Percentiles rank a stretch among this genome's conserved stretches.
phyloP scores from a whole-genome alignment of 108 stramenopile species.

The Discostella pseudostelligera region DNA sequence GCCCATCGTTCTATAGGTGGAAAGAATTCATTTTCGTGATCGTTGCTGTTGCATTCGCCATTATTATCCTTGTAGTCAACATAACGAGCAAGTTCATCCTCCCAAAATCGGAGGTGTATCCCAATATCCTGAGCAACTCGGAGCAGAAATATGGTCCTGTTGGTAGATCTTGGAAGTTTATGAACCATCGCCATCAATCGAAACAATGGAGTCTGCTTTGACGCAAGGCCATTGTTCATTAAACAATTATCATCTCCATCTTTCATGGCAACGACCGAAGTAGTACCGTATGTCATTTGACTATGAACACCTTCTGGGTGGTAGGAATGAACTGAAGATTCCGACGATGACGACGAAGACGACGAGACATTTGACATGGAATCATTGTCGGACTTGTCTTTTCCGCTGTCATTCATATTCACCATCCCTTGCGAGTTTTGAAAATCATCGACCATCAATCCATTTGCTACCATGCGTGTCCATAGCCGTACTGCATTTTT shows the following conservation, averaged over 20 bases:
- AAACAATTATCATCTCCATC: not conserved
- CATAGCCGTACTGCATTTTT: constrained; percentile 30
- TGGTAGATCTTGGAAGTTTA: constrained; percentile 18
- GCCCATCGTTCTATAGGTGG: constrained; percentile 14
- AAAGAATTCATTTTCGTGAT: not conserved
- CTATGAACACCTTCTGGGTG: constrained; percentile 15
- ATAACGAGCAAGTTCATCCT: constrained; percentile 21
- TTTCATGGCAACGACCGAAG: constrained; percentile 15
- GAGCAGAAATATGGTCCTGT: constrained; percentile 22
- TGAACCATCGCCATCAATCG: constrained; percentile 33
- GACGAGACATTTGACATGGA: constrained; percentile 22
- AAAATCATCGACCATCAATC: constrained; percentile 5
- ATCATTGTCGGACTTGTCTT: constrained; percentile 2
- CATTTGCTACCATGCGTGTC: constrained; percentile 30
- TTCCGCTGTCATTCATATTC: not conserved
- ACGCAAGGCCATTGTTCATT: not conserved
- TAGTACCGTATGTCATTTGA: constrained; percentile 15
- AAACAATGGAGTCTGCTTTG: constrained; percentile 13
- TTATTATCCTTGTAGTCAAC: constrained; percentile 6
- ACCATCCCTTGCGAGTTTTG: not conserved
- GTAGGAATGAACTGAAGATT: constrained; percentile 27
- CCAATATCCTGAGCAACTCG: constrained; percentile 27
- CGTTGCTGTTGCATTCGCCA: not conserved
- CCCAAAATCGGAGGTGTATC: constrained; percentile 21
- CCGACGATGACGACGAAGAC: constrained; percentile 25